Base-by-base conservation (phyloP, 805 yeast genomes). In the Saccharomyces kudriavzevii region DNA sequence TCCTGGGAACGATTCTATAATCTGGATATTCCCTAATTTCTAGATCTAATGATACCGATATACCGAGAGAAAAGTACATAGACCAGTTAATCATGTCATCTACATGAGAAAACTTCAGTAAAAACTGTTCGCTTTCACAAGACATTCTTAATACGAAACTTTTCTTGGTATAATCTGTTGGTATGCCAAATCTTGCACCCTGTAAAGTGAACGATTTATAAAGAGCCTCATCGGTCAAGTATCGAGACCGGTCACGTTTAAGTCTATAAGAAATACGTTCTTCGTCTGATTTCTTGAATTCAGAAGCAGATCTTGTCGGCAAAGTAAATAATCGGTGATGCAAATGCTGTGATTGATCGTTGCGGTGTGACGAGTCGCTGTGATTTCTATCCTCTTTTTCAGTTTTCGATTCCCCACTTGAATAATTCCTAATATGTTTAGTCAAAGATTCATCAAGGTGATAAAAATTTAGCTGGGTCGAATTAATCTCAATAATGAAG, bases 381-480 rank as follows among this genome's bases (percentile, higher is more conserved):
- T 35, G 22, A 20, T n/a, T 35, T 13, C 56, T 57, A 17, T 35
- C 22, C 22, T 35, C 43, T 17, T 49, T 60, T 53, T 55, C 47
- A 5, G 40, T 46, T 25, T 49, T 54, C 5, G 43, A 45, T 5
- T 58, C 61, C 13, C 70, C 66, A 54, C 64, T 64, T 22, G 62
- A 52, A 53, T 63, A 68, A 50, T 69, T 64, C 48, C 61, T 61
- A 25, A 70, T 68, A 26, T 55, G 54, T 14, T 64, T 55, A 5
- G 72, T 64, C 45, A 69, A 55, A 2, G 67, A 60, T 4, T 68
- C 55, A 29, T 74, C 80, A 11, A 75, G 72, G 11, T 70, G 62
- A 65, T 87, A 87, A 51, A 91, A 71, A 67, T 87, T 87, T 27
- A 91, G 70, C 70, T 89, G 96, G 1, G 97, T 91, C 10, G 92